phyloP scores from a whole-genome alignment of 768 basidiomycete species.

The Phlebiopsis flavidoalba region DNA sequence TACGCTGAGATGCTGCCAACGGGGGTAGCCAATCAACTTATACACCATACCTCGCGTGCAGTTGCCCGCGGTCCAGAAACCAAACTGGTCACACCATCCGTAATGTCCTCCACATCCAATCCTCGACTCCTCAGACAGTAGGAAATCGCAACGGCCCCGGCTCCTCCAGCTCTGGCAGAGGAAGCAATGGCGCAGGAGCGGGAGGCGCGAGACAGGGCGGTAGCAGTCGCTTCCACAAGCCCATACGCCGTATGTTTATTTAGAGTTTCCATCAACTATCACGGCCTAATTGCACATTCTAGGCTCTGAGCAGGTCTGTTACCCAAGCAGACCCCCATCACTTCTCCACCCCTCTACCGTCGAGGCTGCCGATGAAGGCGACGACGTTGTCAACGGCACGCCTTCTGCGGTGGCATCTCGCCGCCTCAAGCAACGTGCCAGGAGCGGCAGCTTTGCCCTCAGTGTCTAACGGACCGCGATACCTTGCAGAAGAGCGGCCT shows the following conservation, averaged over 20 bases:
- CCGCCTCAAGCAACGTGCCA: conserved; percentile 33
- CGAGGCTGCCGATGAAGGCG: conserved; percentile 49
- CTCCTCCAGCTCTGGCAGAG: conserved; percentile 43
- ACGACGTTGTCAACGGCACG: conserved; percentile 36
- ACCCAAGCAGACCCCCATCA: conserved; percentile 66
- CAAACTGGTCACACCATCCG: conserved; percentile 63
- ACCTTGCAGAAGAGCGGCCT: conserved; percentile 36
- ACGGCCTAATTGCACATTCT: background rate
- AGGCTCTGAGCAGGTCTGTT: conserved; percentile 68
- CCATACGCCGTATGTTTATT: conserved; percentile 54
- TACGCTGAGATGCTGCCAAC: conserved; percentile 64
- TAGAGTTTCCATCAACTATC: background rate
- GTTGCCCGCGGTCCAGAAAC: conserved; percentile 71
- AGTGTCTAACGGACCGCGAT: conserved; percentile 36
- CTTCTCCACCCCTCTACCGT: conserved; percentile 39
- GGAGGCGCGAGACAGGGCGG: conserved; percentile 70
- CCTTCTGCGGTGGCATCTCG: conserved; percentile 16
- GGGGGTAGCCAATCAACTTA: conserved; percentile 66
- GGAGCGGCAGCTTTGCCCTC: conserved; percentile 60
- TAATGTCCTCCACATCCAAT: conserved; percentile 71
- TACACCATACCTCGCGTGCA: conserved; percentile 72
- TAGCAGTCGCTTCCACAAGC: conserved; percentile 65
- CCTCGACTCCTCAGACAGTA: conserved; percentile 31
- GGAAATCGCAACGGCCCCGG: conserved; percentile 41
- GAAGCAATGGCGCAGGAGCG: conserved; percentile 55